phyloP scores from a whole-genome alignment of 106 monocot genomes.

The Dioscorea zingiberensis region DNA sequence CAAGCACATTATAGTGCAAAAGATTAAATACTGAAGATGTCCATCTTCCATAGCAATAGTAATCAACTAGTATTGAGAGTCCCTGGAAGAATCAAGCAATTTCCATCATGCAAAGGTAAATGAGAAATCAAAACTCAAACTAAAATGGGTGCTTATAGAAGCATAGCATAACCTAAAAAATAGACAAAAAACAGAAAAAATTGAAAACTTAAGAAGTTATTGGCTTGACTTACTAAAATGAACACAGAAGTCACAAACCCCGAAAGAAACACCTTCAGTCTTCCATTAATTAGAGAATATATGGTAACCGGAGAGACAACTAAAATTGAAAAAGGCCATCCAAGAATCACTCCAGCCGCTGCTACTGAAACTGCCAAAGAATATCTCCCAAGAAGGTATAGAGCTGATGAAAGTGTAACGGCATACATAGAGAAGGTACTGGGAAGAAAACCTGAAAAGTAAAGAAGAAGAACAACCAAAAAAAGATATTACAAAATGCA shows the following conservation, averaged over 20 bases:
- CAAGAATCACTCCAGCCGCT: slow-evolving; percentile 80
- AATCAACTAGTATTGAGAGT: slow-evolving; percentile 66
- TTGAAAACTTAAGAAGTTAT: too few species aligned
- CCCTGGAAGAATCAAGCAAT: slow-evolving; percentile 34
- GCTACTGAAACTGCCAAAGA: slow-evolving; percentile 81
- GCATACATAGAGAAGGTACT: slow-evolving; percentile 99
- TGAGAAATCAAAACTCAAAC: too few species aligned
- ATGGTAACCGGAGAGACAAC: slow-evolving; percentile 72
- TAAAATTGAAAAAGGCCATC: slow-evolving; percentile 95
- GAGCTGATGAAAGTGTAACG: slow-evolving; percentile 86
- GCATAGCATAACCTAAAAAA: too few species aligned
- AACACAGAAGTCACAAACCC: slow-evolving; percentile 55
- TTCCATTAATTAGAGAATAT: slow-evolving; percentile 62
- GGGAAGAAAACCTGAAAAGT: slow-evolving; percentile 81
- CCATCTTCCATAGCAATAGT: slow-evolving; percentile 76
- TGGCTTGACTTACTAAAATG: slow-evolving; percentile 58
- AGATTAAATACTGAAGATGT: slow-evolving; percentile 94
- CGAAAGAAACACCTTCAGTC: slow-evolving; percentile 53
- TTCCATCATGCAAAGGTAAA: neutral
- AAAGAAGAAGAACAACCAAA: slow-evolving; percentile 1
- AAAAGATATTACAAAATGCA: neutral
- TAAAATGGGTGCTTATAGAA: too few species aligned
- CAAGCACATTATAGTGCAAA: slow-evolving; percentile 77
- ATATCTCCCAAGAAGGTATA: slow-evolving; percentile 80
- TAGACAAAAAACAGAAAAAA: too few species aligned